Evolutionary conservation across 2,329 filamentous ascomycete genomes (phyloP).

Genomic region (Fusarium praegraminearum): DNA sequence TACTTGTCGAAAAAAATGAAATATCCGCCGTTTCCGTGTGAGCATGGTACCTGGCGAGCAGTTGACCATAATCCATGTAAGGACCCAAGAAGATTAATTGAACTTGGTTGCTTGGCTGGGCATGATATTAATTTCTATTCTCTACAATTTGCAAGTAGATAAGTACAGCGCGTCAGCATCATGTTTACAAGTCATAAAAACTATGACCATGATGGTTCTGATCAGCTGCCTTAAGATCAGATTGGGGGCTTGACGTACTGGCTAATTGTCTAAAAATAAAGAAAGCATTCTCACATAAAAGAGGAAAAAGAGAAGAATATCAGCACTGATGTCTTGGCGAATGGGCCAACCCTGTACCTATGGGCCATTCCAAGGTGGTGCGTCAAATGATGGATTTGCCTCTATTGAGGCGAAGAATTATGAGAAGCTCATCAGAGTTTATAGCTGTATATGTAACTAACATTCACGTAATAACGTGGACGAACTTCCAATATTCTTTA

Average conservation of each 20-base stretch:
- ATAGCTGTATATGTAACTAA: rapidly evolving
- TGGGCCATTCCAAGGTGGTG: not conserved
- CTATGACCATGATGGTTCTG: not conserved
- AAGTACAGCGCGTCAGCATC: not conserved
- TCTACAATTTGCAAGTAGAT: not conserved
- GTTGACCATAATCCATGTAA: rapidly evolving
- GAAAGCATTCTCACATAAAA: not conserved
- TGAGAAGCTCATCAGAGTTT: not conserved
- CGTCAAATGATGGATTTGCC: not conserved
- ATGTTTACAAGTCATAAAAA: rapidly evolving
- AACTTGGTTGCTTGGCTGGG: rapidly evolving
- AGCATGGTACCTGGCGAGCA: rapidly evolving
- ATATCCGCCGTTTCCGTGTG: not conserved
- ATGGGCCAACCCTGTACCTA: not conserved
- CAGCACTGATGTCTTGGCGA: not conserved
- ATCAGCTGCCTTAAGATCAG: not conserved
- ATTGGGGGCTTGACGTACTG: not conserved
- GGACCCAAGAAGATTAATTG: rapidly evolving
- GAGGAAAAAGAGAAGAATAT: not conserved
- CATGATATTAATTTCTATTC: rapidly evolving
- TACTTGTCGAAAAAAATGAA: no score
- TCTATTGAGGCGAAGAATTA: not conserved
- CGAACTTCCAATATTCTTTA: no score
- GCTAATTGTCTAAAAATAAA: not conserved
- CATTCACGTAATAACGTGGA: not conserved